Conservation (phyloP, 352 stramenopile genomes). For the Phytophthora hibernalis region DNA sequence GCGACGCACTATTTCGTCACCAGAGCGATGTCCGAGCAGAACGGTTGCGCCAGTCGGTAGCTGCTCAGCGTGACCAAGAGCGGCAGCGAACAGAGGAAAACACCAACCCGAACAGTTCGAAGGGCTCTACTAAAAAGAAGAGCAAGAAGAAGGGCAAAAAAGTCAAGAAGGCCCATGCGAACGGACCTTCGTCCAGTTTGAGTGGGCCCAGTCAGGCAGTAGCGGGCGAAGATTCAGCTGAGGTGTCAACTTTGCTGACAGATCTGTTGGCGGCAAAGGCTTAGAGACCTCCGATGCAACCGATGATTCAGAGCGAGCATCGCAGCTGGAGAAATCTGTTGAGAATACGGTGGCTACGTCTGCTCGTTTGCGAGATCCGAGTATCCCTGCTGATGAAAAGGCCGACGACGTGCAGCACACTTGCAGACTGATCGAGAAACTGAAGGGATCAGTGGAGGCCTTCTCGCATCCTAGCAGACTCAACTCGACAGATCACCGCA, state of each 20-base stretch:
- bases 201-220: neutral
- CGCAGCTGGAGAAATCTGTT: neutral
- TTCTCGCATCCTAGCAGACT: slow-evolving; percentile 19
- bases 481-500: slow-evolving; percentile 9
- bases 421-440: slow-evolving; percentile 19
- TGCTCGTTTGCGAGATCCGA: slow-evolving; percentile 21
- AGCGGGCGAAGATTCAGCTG: neutral
- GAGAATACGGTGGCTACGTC: slow-evolving; percentile 8
- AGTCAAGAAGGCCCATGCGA: slow-evolving; percentile 12
- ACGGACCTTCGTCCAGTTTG: neutral
- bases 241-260: slow-evolving; percentile 9
- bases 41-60: slow-evolving; percentile 8
- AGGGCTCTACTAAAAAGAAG: slow-evolving; percentile 1
- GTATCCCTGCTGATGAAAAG: slow-evolving; percentile 12
- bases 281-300: neutral
- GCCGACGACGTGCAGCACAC: slow-evolving; percentile 18
- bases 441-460: slow-evolving; percentile 3
- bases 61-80: slow-evolving; percentile 19
- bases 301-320: neutral
- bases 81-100: slow-evolving; percentile 8
- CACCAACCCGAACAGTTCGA: neutral
- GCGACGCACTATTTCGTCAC: slow-evolving; percentile 12
- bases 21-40: slow-evolving; percentile 17
- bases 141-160: slow-evolving; percentile 43
- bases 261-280: slow-evolving; percentile 10